Conservation (phyloP, 2,329 filamentous ascomycete species). For the Lithohypha guttulata region DNA sequence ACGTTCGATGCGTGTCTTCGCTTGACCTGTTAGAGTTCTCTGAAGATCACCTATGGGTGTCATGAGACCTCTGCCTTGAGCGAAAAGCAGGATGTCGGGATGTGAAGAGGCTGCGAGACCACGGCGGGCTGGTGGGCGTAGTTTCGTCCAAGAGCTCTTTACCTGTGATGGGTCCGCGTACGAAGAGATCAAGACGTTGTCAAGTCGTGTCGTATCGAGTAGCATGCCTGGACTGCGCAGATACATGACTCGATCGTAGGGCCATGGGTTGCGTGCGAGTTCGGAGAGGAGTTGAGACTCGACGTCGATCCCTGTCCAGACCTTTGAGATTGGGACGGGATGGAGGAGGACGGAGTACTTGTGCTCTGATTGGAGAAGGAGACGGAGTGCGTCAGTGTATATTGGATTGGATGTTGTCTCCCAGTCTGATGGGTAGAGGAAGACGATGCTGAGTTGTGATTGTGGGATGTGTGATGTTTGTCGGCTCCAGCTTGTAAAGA, state of each 20-base stretch:
- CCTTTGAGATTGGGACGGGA: slow-evolving; percentile 15
- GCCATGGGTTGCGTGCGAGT: slow-evolving; percentile 17
- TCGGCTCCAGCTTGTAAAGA: slow-evolving; percentile 30
- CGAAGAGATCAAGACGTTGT: slow-evolving; percentile 25
- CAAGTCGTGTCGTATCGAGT: slow-evolving; percentile 29
- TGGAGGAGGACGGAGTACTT: slow-evolving; percentile 29
- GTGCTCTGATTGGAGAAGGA: slow-evolving; percentile 30
- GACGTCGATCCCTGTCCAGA: slow-evolving; percentile 9
- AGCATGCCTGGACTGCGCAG: slow-evolving; percentile 33
- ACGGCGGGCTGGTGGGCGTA: slow-evolving; percentile 5
- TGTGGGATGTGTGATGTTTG: slow-evolving; percentile 23
- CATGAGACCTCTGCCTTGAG: slow-evolving; percentile 13
- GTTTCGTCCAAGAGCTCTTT: slow-evolving; percentile 14
- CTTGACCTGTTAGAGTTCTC: slow-evolving; percentile 11
- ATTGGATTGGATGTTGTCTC: slow-evolving; percentile 21
- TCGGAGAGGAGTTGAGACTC: slow-evolving; percentile 19
- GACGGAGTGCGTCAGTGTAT: slow-evolving; percentile 26
- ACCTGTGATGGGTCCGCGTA: not conserved
- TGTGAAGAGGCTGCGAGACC: slow-evolving; percentile 14
- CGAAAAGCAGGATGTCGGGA: slow-evolving; percentile 16
- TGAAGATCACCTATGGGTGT: slow-evolving; percentile 15
- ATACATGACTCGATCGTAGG: slow-evolving; percentile 35
- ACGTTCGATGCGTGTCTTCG: not conserved
- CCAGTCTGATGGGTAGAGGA: slow-evolving; percentile 38
- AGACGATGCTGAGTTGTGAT: slow-evolving; percentile 31